Percentiles rank a stretch among this genome's conserved stretches.
Evolutionary conservation across 2,329 filamentous ascomycete species (phyloP).

Genomic region (Trichoderma brevicompactum): DNA sequence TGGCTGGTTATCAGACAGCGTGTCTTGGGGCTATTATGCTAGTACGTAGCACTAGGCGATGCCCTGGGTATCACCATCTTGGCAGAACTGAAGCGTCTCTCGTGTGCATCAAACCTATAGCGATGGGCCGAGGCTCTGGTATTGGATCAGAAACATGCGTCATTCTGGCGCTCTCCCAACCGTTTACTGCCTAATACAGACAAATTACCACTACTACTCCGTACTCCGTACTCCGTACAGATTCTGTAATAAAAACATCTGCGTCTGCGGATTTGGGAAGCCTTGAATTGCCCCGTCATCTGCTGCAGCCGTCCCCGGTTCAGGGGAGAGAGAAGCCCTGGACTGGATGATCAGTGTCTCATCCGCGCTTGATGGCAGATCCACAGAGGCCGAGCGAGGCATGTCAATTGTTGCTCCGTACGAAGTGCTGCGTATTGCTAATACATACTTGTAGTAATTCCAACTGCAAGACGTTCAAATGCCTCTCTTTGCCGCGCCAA

Average conservation of each 20-base stretch:
- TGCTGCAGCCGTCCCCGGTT: constrained; percentile 17
- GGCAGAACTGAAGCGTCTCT: no score
- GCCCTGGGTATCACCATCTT: no score
- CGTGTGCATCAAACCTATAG: no score
- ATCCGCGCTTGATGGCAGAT: constrained; percentile 1
- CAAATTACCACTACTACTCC: no score
- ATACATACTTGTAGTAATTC: no score
- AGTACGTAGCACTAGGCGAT: no score
- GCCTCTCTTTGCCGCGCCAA: constrained; percentile 10
- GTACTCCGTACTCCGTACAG: background rate
- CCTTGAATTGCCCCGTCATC: constrained; percentile 15
- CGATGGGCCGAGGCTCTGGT: no score
- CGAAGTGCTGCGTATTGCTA: no score
- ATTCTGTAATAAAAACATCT: background rate
- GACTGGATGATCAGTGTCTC: background rate
- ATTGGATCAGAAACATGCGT: no score
- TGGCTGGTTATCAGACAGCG: background rate
- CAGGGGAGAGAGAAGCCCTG: constrained; percentile 8
- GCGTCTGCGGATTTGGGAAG: background rate
- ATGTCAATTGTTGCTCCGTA: no score
- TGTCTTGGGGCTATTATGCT: background rate
- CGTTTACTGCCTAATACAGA: no score
- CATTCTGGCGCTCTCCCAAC: no score
- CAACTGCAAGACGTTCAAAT: background rate
- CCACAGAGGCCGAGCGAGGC: background rate